Conservation (phyloP, 208 protist genomes). For the Trypanosoma avium region DNA sequence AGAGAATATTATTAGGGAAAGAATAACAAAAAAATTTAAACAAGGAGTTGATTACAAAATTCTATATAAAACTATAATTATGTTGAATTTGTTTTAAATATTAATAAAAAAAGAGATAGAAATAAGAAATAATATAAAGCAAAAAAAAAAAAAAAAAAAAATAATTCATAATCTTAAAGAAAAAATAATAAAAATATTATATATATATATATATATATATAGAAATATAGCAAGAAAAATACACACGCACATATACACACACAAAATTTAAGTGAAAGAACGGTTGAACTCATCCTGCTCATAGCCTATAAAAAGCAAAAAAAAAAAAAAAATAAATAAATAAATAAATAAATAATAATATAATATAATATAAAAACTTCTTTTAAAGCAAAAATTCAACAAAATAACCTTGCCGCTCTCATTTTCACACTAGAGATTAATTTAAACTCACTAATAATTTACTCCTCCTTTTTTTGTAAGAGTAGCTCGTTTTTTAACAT, state of each 20-base stretch:
- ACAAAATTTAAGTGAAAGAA: constrained; percentile 10
- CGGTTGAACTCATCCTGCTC: neutral
- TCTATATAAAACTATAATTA: no score
- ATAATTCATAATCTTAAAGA: no score
- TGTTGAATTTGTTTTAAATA: neutral
- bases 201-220: constrained; percentile 15
- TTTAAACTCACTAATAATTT: no score
- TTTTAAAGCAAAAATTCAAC: no score
- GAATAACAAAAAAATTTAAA: neutral
- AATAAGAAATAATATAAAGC: neutral
- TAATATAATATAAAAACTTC: no score
- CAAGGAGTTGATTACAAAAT: constrained; percentile 8
- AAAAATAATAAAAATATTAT: neutral
- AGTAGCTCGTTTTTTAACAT: constrained; percentile 2
- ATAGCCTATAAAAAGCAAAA: no score
- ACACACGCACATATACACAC: constrained; percentile 16
- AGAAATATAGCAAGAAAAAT: constrained; percentile 14
- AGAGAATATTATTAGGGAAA: neutral
- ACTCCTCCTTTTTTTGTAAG: no score
- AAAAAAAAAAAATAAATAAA: no score
- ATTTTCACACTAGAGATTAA: no score
- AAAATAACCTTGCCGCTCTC: no score
- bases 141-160: constrained; percentile 1
- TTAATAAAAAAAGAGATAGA: neutral
- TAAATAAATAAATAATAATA: no score